These are phyloP conservation scores for Citrus sp. DNA, from an alignment of 345 rosid genomes.

Conservation along the genomic window DNA sequence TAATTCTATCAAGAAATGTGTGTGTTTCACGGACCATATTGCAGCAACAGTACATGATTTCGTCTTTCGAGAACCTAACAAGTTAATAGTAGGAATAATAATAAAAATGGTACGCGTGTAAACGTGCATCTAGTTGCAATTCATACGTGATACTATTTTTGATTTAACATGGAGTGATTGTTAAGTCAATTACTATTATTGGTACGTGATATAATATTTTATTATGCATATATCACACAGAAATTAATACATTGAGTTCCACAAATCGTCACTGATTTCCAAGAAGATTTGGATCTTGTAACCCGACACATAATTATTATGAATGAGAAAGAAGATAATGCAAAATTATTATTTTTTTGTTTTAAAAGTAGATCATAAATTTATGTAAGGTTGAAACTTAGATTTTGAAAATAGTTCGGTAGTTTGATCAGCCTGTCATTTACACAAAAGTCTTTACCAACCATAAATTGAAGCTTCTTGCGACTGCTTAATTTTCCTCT, in stretches of 20 bases:
- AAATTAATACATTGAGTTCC: background rate
- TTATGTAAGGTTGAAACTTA: background rate
- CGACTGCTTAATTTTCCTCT: background rate
- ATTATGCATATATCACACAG: background rate
- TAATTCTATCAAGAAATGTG: too few relatives aligned
- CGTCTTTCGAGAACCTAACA: background rate
- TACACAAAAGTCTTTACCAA: background rate
- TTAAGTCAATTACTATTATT: background rate
- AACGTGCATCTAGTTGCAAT: background rate
- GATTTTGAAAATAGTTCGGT: background rate
- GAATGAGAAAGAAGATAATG: background rate
- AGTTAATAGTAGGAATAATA: background rate
- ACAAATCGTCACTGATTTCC: background rate
- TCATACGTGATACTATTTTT: background rate
- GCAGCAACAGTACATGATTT: background rate
- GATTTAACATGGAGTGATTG: background rate
- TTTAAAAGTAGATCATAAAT: too few relatives aligned
- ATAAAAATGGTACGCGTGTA: background rate
- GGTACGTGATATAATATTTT: background rate
- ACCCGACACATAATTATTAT: background rate
- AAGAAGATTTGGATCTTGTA: conserved; percentile 6
- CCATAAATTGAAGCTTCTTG: background rate
- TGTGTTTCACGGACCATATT: too few relatives aligned
- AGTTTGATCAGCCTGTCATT: background rate
- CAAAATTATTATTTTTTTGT: too few relatives aligned